Base-by-base conservation (phyloP, 345 rosid species). In the Murraya paniculata region DNA sequence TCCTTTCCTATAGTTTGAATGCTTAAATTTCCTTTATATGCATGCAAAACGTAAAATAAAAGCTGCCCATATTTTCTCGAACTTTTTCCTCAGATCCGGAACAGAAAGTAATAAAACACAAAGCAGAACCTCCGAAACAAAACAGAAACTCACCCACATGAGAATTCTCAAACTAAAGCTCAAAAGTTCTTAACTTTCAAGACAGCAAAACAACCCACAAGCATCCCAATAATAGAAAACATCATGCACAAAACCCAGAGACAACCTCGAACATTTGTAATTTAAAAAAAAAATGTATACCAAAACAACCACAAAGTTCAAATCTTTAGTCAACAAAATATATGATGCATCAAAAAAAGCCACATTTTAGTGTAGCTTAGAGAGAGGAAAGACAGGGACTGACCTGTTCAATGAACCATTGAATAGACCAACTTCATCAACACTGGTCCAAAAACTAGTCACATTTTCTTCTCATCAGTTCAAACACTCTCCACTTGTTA, bases 331-430 rank as follows among this genome's bases (percentile, higher is more conserved):
- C 25, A 72, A 39, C 18, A 21, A 25, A 65, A 48, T 64, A 58
- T 31, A 48, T 7, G 68, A 77, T 65, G 53, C 80, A 71, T 56
- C 45, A 53, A 78, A 78, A 65, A 71, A 21, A 60, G 59, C 65
- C 60, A 62, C 27, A 64, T 48, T 69, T 6, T 30, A 27, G 36
- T 45, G 57, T 18, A 45, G 7, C 72, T 39, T 13, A 1, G 33
- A 50, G 48, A 66, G 8, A 70, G 70, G 5, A 21, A 25, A 76
- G 24, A 62, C 27, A 62, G 45, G 76, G 33, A 68, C 80, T 76
- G 80, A 84, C 84, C 83, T 56, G 81, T 77, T 80, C 71, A 38
- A 33, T 35, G 68, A 66, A 61, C 60, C 75, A 62, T 48, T 77
- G 79, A 62, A 71, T 71, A 64, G 70, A 28, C 39, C 53, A 59